Conservation (phyloP, 2,329 filamentous ascomycete species). For the Penicillium freii region DNA sequence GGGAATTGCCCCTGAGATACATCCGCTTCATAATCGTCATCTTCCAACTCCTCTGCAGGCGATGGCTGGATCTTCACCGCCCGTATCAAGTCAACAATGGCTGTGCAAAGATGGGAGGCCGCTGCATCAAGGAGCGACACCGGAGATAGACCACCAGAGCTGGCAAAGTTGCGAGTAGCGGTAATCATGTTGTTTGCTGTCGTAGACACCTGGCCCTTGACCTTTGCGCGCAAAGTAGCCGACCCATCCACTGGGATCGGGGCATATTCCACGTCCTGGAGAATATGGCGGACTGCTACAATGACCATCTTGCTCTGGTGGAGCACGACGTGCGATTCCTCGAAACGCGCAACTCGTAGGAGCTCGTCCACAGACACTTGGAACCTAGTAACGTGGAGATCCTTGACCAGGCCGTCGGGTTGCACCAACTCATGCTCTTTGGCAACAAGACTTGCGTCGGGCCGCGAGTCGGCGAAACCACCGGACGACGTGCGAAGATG, state of each 20-base stretch:
- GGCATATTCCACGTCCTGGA: slow-evolving; percentile 68
- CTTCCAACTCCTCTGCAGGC: slow-evolving; percentile 70
- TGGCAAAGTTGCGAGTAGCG: slow-evolving; percentile 85
- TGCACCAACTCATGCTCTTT: slow-evolving; percentile 71
- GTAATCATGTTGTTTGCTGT: slow-evolving; percentile 96
- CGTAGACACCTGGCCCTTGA: slow-evolving; percentile 80
- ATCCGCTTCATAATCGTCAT: slow-evolving; percentile 69
- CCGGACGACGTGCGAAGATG: slow-evolving; percentile 77
- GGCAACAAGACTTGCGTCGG: slow-evolving; percentile 51
- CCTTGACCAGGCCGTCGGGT: slow-evolving; percentile 76
- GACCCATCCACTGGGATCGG: slow-evolving; percentile 56
- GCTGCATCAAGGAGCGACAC: slow-evolving; percentile 93
- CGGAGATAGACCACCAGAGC: slow-evolving; percentile 78
- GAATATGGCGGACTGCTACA: slow-evolving; percentile 77
- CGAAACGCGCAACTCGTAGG: slow-evolving; percentile 69
- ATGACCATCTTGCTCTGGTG: slow-evolving; percentile 86
- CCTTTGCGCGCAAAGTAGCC: slow-evolving; percentile 61
- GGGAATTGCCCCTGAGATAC: slow-evolving; percentile 64
- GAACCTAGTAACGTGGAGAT: slow-evolving; percentile 91
- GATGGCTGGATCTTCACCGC: slow-evolving; percentile 79
- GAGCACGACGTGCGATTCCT: slow-evolving; percentile 72
- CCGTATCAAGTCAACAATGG: slow-evolving; percentile 81
- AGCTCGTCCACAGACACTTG: slow-evolving; percentile 93
- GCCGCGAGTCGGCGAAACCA: slow-evolving; percentile 57
- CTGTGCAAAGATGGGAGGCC: slow-evolving; percentile 81